Conservation (phyloP, 768 basidiomycete genomes). For the Austroboletus festivus region DNA sequence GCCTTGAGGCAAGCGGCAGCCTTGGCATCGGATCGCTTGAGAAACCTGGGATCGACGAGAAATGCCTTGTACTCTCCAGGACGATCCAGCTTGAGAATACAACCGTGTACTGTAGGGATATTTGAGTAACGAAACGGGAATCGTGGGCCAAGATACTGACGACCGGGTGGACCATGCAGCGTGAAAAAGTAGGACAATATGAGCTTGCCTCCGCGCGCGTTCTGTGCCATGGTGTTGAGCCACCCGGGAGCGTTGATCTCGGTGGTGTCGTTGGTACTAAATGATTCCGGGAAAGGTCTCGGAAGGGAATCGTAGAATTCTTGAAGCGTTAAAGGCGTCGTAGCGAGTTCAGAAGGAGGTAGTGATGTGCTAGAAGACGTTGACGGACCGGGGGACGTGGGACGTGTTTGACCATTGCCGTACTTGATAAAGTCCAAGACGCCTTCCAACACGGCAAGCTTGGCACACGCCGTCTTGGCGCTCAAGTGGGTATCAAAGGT, state of each 20-base stretch:
- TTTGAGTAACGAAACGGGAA: background rate
- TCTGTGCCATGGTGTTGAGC: constrained; percentile 50
- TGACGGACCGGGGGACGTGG: constrained; percentile 22
- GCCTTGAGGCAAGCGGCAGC: constrained; percentile 64
- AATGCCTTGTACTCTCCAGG: constrained; percentile 52
- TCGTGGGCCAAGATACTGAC: constrained; percentile 36
- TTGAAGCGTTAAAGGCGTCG: constrained; percentile 43
- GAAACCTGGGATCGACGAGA: constrained; percentile 61
- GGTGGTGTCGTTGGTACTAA: constrained; percentile 42
- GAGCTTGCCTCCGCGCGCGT: constrained; percentile 48
- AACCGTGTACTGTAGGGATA: constrained; percentile 50
- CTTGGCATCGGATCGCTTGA: constrained; percentile 64
- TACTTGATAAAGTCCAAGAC: constrained; percentile 57
- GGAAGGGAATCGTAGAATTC: constrained; percentile 64
- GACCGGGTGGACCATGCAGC: constrained; percentile 38
- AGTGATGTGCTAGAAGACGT: constrained; percentile 6
- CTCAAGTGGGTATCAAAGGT: constrained; percentile 37
- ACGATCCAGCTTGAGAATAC: constrained; percentile 56
- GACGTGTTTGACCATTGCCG: constrained; percentile 49
- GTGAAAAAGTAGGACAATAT: constrained; percentile 43
- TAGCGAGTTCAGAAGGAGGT: constrained; percentile 2
- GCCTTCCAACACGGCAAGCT: constrained; percentile 48
- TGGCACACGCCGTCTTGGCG: constrained; percentile 55
- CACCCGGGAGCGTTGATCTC: constrained; percentile 56
- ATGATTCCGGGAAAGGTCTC: constrained; percentile 55